Base-by-base conservation (phyloP, 345 rosid species). In the Durio zibethinus region DNA sequence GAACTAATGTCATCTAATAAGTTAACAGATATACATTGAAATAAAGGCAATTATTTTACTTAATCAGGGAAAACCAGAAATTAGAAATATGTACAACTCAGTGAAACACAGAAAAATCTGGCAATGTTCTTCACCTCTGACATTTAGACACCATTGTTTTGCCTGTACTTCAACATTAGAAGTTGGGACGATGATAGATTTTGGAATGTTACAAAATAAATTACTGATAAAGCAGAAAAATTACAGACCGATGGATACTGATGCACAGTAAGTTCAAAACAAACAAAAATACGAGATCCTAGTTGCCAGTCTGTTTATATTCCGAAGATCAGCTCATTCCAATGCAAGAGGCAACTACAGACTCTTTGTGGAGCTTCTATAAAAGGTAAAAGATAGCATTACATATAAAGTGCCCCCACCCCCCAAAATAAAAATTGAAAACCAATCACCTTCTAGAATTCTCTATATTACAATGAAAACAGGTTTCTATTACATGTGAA, bases 391-490 rank as follows among this genome's bases (percentile, higher is more conserved):
- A 16, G 0, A 52, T 40, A 42, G 67, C 31, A 38, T 16, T 8
- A 40, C 7, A 27, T 40, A 53, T 9, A 72, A 36, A 29, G 70
- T 66, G 15, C 71, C 27, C 54, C 20, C 6, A 5, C 10, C 0
- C 27, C 59, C 53, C 18, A 31, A 10, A 20, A 61, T 2, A 6
- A n/a, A n/a, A 70, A 47, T 50, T 27, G 63, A 60, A 67, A 70
- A 69, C 78, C 74, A 38, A 36, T 54, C 62, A 71, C 81, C 78
- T 63, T 77, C 5, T 10, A 57, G 25, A 33, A 38, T 54, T 15
- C 29, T 21, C 50, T 72, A 82, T 72, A 42, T 77, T 61, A 83
- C 85, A 77, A 23, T 67, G 79, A 69, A 77, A 66, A 70, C 74
- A 69, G 63, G 65, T 64, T 74, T 43, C 73, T 62, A 36, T 40